phyloP scores from a whole-genome alignment of 257 asterid genomes.

The Gentiana straminea region DNA sequence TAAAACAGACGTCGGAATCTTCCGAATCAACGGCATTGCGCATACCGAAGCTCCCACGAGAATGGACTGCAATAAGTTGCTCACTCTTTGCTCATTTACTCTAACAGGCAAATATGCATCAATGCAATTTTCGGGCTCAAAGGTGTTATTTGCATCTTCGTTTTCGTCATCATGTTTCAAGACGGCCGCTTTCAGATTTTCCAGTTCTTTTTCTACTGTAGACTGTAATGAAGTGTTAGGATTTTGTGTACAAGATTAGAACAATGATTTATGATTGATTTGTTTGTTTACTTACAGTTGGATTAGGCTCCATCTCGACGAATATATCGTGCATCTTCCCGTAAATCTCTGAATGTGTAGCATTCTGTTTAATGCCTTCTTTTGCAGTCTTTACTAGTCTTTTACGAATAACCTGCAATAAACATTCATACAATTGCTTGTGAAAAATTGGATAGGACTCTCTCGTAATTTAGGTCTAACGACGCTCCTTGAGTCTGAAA shows the following conservation, averaged over 20 bases:
- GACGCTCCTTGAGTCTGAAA: too few species aligned
- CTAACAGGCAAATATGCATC: slow-evolving; percentile 49
- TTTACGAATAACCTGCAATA: slow-evolving; percentile 30
- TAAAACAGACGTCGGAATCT: slow-evolving; percentile 49
- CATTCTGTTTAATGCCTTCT: slow-evolving; percentile 36
- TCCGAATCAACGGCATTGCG: slow-evolving; percentile 40
- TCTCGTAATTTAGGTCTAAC: too few species aligned
- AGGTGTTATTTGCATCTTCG: slow-evolving; percentile 9
- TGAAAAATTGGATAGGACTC: too few species aligned
- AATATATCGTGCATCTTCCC: slow-evolving; percentile 51
- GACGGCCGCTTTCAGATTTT: slow-evolving; percentile 41
- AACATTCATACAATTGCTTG: neutral
- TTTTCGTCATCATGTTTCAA: slow-evolving; percentile 24
- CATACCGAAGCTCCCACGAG: slow-evolving; percentile 36
- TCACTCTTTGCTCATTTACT: slow-evolving; percentile 56
- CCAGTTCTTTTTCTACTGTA: slow-evolving; percentile 29
- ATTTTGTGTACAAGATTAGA: too few species aligned
- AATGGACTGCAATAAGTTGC: slow-evolving; percentile 53
- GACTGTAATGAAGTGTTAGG: slow-evolving; percentile 15
- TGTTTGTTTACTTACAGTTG: slow-evolving; percentile 20
- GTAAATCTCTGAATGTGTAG: slow-evolving; percentile 39
- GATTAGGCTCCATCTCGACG: slow-evolving; percentile 37
- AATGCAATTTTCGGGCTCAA: slow-evolving; percentile 38
- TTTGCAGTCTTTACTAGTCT: slow-evolving; percentile 44
- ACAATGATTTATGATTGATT: too few species aligned